These are phyloP conservation scores for Lactarius psammicola DNA, from an alignment of 768 basidiomycete genomes.

Conservation along the genomic window DNA sequence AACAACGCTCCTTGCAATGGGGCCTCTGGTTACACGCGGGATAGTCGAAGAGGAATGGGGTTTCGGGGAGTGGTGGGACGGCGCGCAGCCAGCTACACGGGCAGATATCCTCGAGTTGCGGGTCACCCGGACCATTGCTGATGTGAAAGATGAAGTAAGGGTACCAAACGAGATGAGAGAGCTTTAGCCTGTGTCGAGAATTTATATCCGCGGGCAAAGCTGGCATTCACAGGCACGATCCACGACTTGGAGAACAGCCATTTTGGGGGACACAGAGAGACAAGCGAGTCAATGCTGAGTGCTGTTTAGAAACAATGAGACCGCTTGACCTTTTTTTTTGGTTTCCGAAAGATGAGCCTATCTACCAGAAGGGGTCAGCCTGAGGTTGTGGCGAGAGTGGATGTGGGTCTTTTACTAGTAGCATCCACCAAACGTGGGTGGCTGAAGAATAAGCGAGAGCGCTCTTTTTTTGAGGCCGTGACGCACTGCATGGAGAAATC, in stretches of 20 bases:
- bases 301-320: not conserved
- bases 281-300: not conserved
- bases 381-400: not conserved
- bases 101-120: not conserved
- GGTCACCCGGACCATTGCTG: conserved; percentile 10
- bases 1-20: not conserved
- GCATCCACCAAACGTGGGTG: not conserved
- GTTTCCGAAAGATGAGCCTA: not conserved
- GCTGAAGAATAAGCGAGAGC: not conserved
- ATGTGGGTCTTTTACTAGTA: not conserved
- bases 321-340: not conserved
- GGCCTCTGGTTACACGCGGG: not conserved
- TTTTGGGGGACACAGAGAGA: not conserved
- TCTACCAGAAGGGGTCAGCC: not conserved
- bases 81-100: not conserved
- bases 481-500: not conserved
- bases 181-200: not conserved
- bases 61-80: not conserved
- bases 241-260: not conserved
- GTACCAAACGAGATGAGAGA: not conserved
- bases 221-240: not conserved
- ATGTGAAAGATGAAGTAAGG: not conserved
- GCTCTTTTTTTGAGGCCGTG: not conserved
- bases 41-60: not conserved
- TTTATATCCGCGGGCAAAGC: conserved; percentile 4